phyloP scores from a whole-genome alignment of 331 rosid genomes.

The Acacia concinna region DNA sequence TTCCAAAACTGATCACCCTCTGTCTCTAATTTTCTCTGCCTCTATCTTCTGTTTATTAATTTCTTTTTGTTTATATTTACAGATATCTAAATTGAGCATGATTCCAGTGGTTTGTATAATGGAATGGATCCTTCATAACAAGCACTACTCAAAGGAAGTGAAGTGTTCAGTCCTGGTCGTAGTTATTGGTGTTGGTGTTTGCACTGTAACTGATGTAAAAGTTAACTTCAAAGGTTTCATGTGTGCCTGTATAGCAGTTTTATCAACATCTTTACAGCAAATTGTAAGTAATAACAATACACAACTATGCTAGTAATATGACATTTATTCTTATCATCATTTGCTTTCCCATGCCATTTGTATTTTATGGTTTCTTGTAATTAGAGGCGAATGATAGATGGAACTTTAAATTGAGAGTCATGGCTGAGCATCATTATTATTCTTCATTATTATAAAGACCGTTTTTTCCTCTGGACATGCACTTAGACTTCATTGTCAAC shows the following conservation, averaged over 20 bases:
- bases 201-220: conserved; percentile 64
- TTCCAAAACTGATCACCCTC: conserved; percentile 1
- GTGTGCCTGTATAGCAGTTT: conserved; percentile 50
- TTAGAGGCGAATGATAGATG: neutral
- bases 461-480: neutral
- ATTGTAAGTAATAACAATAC: conserved; percentile 39
- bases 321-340: conserved; percentile 11
- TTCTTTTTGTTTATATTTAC: conserved; percentile 13
- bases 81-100: conserved; percentile 65
- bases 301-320: conserved; percentile 4
- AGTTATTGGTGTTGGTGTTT: conserved; percentile 63
- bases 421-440: conserved; percentile 17
- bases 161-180: conserved; percentile 51
- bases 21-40: conserved; percentile 17
- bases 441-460: conserved; percentile 8
- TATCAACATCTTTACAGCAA: conserved; percentile 41
- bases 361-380: conserved; percentile 16
- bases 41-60: conserved; percentile 2
- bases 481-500: conserved; percentile 14
- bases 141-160: conserved; percentile 55
- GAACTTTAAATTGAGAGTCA: conserved; percentile 26
- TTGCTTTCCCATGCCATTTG: conserved; percentile 24
- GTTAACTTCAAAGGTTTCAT: conserved; percentile 53
- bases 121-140: conserved; percentile 64
- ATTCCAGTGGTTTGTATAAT: conserved; percentile 62